A percentile compares a stretch with the other conserved stretches of the same genome.
These are phyloP conservation scores for Lachancea fermentati DNA, from an alignment of 805 yeast species.

Conservation along the genomic window DNA sequence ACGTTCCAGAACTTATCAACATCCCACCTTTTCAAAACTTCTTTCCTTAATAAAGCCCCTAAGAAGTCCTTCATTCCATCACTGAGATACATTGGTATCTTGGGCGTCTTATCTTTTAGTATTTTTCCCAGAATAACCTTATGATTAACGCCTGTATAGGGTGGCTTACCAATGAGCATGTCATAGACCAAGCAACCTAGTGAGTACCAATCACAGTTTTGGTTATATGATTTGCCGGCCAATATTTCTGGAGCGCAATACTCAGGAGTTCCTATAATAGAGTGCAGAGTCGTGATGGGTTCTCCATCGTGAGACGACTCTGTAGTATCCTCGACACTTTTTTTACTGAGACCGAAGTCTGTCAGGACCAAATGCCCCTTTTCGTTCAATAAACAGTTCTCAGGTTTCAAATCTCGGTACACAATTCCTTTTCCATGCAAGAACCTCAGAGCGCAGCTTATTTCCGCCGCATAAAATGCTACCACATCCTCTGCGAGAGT, in stretches of 20 bases:
- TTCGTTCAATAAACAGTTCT: constrained; percentile 72
- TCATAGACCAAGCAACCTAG: constrained; percentile 78
- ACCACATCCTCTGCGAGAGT: constrained; percentile 58
- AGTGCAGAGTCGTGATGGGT: constrained; percentile 31
- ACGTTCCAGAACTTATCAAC: constrained; percentile 47
- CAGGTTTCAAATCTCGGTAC: constrained; percentile 85
- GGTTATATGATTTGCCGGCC: constrained; percentile 70
- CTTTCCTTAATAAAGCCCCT: constrained; percentile 58
- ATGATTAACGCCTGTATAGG: constrained; percentile 79
- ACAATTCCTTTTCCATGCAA: constrained; percentile 77
- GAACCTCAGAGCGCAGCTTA: constrained; percentile 70
- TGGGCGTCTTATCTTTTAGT: constrained; percentile 51
- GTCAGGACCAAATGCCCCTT: constrained; percentile 79
- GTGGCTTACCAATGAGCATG: constrained; percentile 80
- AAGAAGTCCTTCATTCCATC: constrained; percentile 76
- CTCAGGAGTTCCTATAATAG: constrained; percentile 42
- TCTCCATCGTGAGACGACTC: constrained; percentile 19
- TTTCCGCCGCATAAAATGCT: constrained; percentile 74
- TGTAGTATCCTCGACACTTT: constrained; percentile 15
- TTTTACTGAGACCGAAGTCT: constrained; percentile 74
- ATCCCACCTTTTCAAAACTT: constrained; percentile 61
- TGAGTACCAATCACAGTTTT: constrained; percentile 88
- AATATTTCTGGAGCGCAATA: constrained; percentile 82
- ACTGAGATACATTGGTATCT: constrained; percentile 69
- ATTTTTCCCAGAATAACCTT: constrained; percentile 73